Evolutionary conservation across 2,329 filamentous ascomycete species (phyloP), one percentile per base, ranked within the genome.

Genomic region (Monosporascus cannonballus): DNA sequence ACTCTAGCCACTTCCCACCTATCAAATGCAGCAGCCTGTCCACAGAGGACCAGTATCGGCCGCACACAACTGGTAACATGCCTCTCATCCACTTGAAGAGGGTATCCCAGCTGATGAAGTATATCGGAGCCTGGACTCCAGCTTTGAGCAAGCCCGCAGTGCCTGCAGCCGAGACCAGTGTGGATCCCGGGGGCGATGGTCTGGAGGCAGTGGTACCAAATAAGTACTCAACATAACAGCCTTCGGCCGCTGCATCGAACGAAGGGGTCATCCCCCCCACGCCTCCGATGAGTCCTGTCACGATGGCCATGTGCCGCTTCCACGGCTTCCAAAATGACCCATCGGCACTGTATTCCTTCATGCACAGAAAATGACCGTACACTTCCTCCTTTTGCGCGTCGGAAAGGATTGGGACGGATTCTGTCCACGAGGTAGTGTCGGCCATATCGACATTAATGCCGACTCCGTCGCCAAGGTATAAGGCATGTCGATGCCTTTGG

Each of bases 351-450:
- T 49, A 22, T 22, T 42, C 38, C 39, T 50, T 50, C 48, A 50
- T 50, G 48, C 48, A 50, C 14, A 50, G 22, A 20, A 50, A 50
- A 15, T 50, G 48, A n/a, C 48, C 48, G 48, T 50, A 50, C 5
- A 50, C 41, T 27, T 50, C 38, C 39, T 50, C 48, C 8, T 27
- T 20, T 22, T 50, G 48, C 14, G 38, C 36, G 6, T 41, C 22
- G 7, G 48, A 27, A n/a, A 50, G 39, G 9, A 38, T 30, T 7
- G 48, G 9, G n/a, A 50, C 48, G 4, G 38, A 22, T 9, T 42
- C 48, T 2, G 48, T 14, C 48, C 48, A 50, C 6, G 48, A 17
- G 17, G 48, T 44, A 24, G 11, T 15, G 6, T 42, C 48, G 22
- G 37, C 22, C 48, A 50, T 42, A 18, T 50, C 38, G 8, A 50